Evolutionary conservation across 768 basidiomycete genomes (phyloP).

Genomic region (Austroboletus festivus): DNA sequence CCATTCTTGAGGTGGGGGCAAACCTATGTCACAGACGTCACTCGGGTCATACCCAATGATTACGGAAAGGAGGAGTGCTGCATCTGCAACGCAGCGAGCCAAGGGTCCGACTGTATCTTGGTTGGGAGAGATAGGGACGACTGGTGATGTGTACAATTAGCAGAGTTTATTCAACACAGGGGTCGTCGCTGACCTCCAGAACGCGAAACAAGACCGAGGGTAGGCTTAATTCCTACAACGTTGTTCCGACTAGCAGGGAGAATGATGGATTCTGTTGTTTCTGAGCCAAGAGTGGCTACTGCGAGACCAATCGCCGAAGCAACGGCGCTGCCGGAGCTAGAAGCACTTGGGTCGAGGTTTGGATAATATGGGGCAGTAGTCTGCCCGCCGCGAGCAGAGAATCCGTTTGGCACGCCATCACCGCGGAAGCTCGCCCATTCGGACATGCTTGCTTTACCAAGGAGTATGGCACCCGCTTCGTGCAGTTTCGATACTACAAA

Average conservation of each 20-base stretch:
- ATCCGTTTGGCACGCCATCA: conserved; percentile 36
- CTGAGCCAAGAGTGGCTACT: conserved; percentile 42
- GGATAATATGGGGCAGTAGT: conserved; percentile 40
- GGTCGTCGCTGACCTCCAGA: conserved; percentile 32
- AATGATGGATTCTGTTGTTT: conserved; percentile 48
- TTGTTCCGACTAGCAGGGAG: conserved; percentile 43
- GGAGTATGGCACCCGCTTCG: conserved; percentile 35
- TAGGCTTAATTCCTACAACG: conserved; percentile 43
- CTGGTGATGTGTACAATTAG: conserved; percentile 27
- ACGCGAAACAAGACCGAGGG: conserved; percentile 40
- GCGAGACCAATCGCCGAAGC: conserved; percentile 43
- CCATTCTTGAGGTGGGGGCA: conserved; percentile 43
- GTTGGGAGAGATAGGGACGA: conserved; percentile 42
- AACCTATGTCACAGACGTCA: conserved; percentile 37
- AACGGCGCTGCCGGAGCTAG: conserved; percentile 45
- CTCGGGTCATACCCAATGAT: conserved; percentile 43
- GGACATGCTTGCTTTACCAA: conserved; percentile 42
- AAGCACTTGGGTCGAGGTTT: conserved; percentile 38
- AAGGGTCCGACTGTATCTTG: conserved; percentile 42
- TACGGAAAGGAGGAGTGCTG: conserved; percentile 36
- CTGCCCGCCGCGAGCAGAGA: conserved; percentile 47
- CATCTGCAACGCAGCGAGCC: conserved; percentile 36
- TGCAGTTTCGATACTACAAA: conserved; percentile 31
- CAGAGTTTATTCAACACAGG: neutral
- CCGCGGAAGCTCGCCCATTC: conserved; percentile 45